Evolutionary conservation across 2,329 filamentous ascomycete species (phyloP), one percentile per base, ranked within the genome.

Genomic region (Hypoxylon rubiginosum): DNA sequence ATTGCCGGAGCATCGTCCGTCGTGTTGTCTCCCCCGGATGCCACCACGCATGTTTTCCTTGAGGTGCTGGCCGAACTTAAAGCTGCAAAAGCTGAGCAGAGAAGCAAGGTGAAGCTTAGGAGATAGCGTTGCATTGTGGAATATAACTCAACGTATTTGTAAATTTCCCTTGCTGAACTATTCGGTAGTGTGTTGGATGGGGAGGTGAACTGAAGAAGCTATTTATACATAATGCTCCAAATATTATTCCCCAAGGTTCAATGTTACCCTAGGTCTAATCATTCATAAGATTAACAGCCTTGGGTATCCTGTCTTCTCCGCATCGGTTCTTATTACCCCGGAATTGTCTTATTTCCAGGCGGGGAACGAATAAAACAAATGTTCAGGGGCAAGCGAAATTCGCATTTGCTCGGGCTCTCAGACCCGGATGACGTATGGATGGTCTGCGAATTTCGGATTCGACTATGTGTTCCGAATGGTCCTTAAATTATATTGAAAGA

Each of bases 1-100:
- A 84, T 82, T 0, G 79, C 78, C 0, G 82, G 81, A 0, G 79
- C 76, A 67, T 82, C 81, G 51, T 83, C 80, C 9, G 73, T 62
- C 15, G 60, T 46, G 49, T 62, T 52, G 6, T 7, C 36, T 8
- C 53, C 53, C 4, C 46, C 28, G 45, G 53, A 51, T 19, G 45
- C 19, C 7, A 62, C 60, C 9, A 51, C 30, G 39, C 60, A 62
- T 2, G 58, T 60, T 24, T 54, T 78, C 10, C 39, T 43, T n/a
- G 17, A 4, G 17, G 17, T 11, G 17, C 17, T 17, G 9, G 39
- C 39, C 8, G n/a, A 4, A 43, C 8, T n/a, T 11, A 21, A 8
- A 17, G 15, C 4, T 3, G 15, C 36, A 6, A 41, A 17, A 43
- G 17, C 39, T n/a, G 39, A 10, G 17, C 7, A 43, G 39, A 43